Evolutionary conservation across 176 grass and related monocot genomes (phyloP).

Genomic region (Oryza punctata): DNA sequence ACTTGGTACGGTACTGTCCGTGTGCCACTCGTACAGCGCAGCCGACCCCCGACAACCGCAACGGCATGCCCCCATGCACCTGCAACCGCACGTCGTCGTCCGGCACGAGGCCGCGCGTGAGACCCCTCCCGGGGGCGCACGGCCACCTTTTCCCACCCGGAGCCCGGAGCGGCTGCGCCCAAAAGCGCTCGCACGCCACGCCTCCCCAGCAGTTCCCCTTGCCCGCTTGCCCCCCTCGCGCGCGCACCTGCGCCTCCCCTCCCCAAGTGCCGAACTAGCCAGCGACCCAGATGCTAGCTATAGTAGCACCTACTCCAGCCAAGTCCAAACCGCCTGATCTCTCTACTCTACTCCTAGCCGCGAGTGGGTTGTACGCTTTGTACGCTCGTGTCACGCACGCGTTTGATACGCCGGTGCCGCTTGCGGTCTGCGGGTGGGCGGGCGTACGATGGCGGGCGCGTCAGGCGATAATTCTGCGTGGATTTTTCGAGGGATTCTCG

Average conservation of each 20-base stretch:
- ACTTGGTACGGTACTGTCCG: not conserved
- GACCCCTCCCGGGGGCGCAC: too few relatives aligned
- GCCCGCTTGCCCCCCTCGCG: not conserved
- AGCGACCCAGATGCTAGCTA: too few relatives aligned
- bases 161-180: constrained; percentile 38
- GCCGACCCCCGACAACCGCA: constrained; percentile 7
- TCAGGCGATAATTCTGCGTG: not conserved
- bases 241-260: too few relatives aligned
- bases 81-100: not conserved
- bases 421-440: not conserved
- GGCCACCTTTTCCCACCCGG: constrained; percentile 2
- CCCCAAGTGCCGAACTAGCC: too few relatives aligned
- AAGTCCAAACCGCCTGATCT: too few relatives aligned
- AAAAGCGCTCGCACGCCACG: constrained; percentile 22
- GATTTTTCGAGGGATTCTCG: not conserved
- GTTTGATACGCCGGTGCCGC: not conserved
- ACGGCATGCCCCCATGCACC: constrained; percentile 3
- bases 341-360: too few relatives aligned
- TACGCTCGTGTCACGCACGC: not conserved
- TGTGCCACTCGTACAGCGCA: not conserved
- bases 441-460: not conserved
- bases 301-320: too few relatives aligned
- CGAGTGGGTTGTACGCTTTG: not conserved
- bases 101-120: not conserved
- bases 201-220: not conserved